Evolutionary conservation across 352 stramenopile species (phyloP).

Genomic region (Phytopythium vexans): DNA sequence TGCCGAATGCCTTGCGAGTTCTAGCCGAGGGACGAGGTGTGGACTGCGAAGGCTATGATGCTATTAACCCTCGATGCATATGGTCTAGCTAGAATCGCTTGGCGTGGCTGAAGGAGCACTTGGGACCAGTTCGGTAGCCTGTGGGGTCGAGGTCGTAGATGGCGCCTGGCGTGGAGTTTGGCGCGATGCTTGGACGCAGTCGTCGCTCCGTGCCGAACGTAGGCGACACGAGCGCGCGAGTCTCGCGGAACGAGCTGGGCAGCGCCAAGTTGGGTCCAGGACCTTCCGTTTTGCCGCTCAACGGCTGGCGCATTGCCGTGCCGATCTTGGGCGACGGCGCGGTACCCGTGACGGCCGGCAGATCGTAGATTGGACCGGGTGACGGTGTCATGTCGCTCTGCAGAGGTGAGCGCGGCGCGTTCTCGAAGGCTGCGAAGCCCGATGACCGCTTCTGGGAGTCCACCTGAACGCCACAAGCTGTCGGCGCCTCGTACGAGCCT

Average conservation of each 20-base stretch:
- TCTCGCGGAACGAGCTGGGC: conserved; percentile 46
- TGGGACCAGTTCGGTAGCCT: conserved; percentile 51
- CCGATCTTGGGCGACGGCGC: conserved; percentile 55
- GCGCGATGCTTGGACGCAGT: conserved; percentile 19
- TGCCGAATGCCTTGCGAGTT: too few species aligned
- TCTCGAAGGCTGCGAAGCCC: conserved; percentile 57
- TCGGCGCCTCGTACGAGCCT: conserved; percentile 58
- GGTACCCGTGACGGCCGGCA: conserved; percentile 43
- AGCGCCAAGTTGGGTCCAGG: conserved; percentile 67
- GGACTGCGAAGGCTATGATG: not conserved
- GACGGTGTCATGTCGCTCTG: conserved; percentile 59
- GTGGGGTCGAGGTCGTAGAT: conserved; percentile 73
- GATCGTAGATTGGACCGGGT: conserved; percentile 74
- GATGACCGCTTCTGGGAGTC: conserved; percentile 50
- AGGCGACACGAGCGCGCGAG: conserved; percentile 40
- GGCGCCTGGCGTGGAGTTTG: conserved; percentile 39
- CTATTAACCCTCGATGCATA: not conserved
- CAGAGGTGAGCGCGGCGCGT: conserved; percentile 41
- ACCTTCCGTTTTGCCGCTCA: conserved; percentile 50
- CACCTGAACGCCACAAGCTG: conserved; percentile 57
- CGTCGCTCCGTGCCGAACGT: conserved; percentile 73
- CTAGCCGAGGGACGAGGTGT: not conserved
- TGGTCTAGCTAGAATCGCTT: conserved; percentile 45
- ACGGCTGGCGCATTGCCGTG: conserved; percentile 44
- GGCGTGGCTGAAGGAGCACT: conserved; percentile 60